phyloP scores from a whole-genome alignment of 495 filamentous ascomycete species.

The Immersiella caudata region DNA sequence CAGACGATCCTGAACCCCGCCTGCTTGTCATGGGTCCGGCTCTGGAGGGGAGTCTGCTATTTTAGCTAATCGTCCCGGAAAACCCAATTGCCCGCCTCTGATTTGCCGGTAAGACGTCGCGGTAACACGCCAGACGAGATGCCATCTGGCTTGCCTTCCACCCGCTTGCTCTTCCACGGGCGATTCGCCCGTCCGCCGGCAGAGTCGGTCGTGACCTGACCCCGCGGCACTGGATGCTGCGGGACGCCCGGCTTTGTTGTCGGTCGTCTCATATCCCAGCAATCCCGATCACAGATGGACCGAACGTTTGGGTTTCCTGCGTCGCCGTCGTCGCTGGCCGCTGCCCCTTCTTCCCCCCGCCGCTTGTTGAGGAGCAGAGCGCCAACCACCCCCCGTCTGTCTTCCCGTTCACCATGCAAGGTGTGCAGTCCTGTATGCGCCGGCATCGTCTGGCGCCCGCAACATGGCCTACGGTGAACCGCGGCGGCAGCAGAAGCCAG shows the following conservation, averaged over 20 bases:
- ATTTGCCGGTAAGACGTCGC: conserved; percentile 31
- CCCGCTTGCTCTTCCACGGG: conserved; percentile 20
- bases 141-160: conserved; percentile 9
- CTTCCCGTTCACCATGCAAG: conserved; percentile 38
- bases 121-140: conserved; percentile 12
- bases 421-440: conserved; percentile 33
- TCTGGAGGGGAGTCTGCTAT: conserved; percentile 17
- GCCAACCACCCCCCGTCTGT: conserved; percentile 7
- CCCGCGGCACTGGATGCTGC: conserved; percentile 17
- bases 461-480: conserved; percentile 25
- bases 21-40: conserved; percentile 11
- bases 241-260: conserved; percentile 17
- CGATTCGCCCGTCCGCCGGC: conserved; percentile 37
- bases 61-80: conserved; percentile 29
- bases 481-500: conserved; percentile 28
- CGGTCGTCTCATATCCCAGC: background rate
- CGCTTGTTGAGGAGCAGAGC: background rate
- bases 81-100: conserved; percentile 33
- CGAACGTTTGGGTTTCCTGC: background rate
- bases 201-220: conserved; percentile 20
- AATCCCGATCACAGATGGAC: conserved; percentile 15
- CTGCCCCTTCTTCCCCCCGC: conserved; percentile 3
- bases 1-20: conserved; percentile 21
- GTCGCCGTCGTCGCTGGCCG: conserved; percentile 6
- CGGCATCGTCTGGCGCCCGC: conserved; percentile 37